These are phyloP conservation scores for Tolypocladium tropicale DNA, from an alignment of 2,329 filamentous ascomycete genomes.

Conservation along the genomic window DNA sequence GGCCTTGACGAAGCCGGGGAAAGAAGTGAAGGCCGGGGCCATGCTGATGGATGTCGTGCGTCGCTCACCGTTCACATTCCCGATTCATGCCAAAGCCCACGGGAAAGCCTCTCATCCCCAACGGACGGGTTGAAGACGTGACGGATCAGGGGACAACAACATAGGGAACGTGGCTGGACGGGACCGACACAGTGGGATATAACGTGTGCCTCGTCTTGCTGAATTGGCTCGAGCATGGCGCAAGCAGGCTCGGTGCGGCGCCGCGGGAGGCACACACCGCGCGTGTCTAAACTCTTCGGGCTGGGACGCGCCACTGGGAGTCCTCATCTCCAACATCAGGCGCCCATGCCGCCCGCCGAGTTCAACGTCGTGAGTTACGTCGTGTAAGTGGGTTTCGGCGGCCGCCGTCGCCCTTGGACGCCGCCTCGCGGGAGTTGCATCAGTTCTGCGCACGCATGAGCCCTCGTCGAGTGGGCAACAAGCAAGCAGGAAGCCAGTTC, in stretches of 20 bases:
- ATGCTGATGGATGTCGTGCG: background rate
- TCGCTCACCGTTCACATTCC: too few relatives aligned
- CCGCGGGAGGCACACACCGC: too few relatives aligned
- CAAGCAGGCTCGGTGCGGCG: background rate
- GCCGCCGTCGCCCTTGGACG: background rate
- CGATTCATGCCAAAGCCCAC: too few relatives aligned
- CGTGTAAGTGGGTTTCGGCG: background rate
- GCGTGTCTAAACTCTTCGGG: too few relatives aligned
- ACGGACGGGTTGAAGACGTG: background rate
- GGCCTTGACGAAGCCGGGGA: background rate
- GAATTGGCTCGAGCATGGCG: background rate
- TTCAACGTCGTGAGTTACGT: background rate
- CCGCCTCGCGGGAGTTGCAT: background rate
- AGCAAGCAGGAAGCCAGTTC: too few relatives aligned
- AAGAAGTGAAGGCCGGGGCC: background rate
- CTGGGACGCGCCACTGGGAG: too few relatives aligned
- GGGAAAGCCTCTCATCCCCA: too few relatives aligned
- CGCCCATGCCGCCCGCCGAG: background rate
- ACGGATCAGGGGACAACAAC: background rate
- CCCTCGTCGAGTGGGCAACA: too few relatives aligned
- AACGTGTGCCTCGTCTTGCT: background rate
- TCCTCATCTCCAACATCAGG: background rate
- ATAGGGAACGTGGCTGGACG: background rate
- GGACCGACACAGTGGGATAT: background rate
- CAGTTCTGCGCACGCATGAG: too few relatives aligned